Evolutionary conservation across 2,329 filamentous ascomycete species (phyloP), one percentile per base, ranked within the genome.

Genomic region (Sclerotinia borealis): DNA sequence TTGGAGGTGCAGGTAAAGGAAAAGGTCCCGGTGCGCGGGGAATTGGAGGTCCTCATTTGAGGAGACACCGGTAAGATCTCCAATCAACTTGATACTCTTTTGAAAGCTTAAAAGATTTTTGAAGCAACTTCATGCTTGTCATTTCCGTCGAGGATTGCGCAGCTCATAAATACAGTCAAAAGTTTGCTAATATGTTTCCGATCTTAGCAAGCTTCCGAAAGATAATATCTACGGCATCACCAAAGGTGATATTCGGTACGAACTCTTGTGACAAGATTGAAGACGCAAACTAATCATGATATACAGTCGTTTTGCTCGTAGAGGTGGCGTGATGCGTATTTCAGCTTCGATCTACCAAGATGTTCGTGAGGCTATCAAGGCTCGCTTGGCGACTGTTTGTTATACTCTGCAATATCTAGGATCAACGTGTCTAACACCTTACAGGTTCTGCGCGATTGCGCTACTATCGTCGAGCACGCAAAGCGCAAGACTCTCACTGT

Each of bases 321-420:
- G 90, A 8, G 90, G 90, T 1, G 90, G 90, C 0, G 87, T 93
- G 0, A 92, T 92, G 72, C 80, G 90, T 0, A 91, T 93, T 10
- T 87, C 86, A 0, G 81, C 72, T 0, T 67, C 51, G 0, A 87
- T 92, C 3, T 93, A 93, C 69, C 79, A 85, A 0, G 86, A 90
- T 0, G 74, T 81, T 0, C 79, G 90, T 0, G 22, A 4, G 0
- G 83, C 79, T 0, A 59, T 93, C 1, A 83, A 80, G 27, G 65
- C 69, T 0, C 77, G 80, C 0, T 75, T 93, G 0, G 68, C 76
- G 6, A 66, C 67, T 34, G 85, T 87, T 76, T 27, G 52, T 58
- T 51, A 1, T 50, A 19, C 43, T 3, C 29, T 45, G 5, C 10
- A 25, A 27, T 29, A 25, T 19, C 25, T 29, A 34, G n/a, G 22